Base-by-base conservation (phyloP, 2,329 filamentous ascomycete genomes). In the Periconia macrospinosa region DNA sequence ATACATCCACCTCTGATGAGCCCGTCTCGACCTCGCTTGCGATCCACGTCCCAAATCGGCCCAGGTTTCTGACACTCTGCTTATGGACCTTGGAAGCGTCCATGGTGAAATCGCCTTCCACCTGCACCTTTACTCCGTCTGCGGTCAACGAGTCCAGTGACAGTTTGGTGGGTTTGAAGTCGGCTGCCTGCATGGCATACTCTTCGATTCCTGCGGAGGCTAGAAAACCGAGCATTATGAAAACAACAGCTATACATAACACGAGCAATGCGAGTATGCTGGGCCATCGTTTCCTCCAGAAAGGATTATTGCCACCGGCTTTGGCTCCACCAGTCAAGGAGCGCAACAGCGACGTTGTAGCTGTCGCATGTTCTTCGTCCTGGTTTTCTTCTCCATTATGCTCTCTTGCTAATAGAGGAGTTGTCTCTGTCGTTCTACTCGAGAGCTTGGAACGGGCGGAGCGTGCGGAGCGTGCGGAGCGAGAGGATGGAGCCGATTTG, bases 101-200 rank as follows among this genome's bases (percentile, higher is more conserved):
- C 60, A 99, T 84, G 42, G 80, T 82, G 66, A 97, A 91, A 50
- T 89, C 88, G 18, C 90, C 93, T 66, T 92, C 88, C 45, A 99
- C 81, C 58, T 91, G 86, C 30, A 91, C 89, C 56, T 83, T 85
- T 9, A 97, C 84, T 13, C 94, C 93, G 54, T 87, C 82, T 8
- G 85, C 69, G 0, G 91, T 97, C 60, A 97, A 89, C 2, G 89
- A 91, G 66, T 94, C 89, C 55, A 99, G 86, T 1, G 92, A 91
- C 18, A 99, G 76, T 61, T 87, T 89, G 6, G 88, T 92, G 1
- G 94, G 91, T 68, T 92, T 86, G 60, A 99, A 84, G 17, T 93
- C 86, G 20, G 88, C 82, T 2, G 92, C 91, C 72, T 92, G 82
- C 74, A 93, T 88, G 46, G 89, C 90, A 74, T 99, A 99, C 69